Conservation (phyloP, 306 rosid species). For the Begonia loranthoides region DNA sequence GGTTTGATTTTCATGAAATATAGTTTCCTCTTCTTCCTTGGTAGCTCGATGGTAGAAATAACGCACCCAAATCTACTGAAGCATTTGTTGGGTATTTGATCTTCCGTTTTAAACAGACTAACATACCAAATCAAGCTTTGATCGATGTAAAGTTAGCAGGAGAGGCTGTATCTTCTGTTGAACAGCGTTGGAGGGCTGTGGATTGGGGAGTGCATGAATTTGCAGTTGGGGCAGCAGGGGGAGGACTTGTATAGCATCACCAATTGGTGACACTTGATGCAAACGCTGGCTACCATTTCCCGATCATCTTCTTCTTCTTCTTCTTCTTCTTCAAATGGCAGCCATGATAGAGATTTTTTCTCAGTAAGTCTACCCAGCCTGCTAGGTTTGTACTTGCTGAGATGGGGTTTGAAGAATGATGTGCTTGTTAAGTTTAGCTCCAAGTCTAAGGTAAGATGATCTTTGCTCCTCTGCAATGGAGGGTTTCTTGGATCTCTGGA, state of each 20-base stretch:
- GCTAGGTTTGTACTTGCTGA: background rate
- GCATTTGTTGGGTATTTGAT: no score
- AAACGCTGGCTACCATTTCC: slow-evolving; percentile 11
- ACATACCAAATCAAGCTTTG: no score
- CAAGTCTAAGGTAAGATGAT: slow-evolving; percentile 5
- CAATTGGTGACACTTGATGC: slow-evolving; percentile 8
- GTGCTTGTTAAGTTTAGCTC: slow-evolving; percentile 7
- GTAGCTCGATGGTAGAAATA: no score
- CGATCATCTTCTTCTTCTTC: background rate
- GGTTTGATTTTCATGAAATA: no score
- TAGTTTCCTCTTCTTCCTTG: no score
- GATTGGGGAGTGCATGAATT: slow-evolving; percentile 11
- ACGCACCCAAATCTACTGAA: no score
- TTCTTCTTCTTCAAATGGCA: background rate
- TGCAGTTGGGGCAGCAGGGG: slow-evolving; percentile 12
- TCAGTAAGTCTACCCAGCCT: no score
- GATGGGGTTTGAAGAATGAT: background rate
- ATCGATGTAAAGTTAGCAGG: slow-evolving; percentile 1
- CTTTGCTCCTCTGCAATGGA: background rate
- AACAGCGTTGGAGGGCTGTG: slow-evolving; percentile 1
- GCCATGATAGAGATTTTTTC: background rate
- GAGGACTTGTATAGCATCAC: slow-evolving; percentile 12
- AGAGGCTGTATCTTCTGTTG: slow-evolving; percentile 3
- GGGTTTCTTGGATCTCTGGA: slow-evolving; percentile 7
- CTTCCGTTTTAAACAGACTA: no score